Percentiles rank a stretch among this genome's conserved stretches.
Conservation (phyloP, 2,329 filamentous ascomycete genomes). For the Celoporthe dispersa region DNA sequence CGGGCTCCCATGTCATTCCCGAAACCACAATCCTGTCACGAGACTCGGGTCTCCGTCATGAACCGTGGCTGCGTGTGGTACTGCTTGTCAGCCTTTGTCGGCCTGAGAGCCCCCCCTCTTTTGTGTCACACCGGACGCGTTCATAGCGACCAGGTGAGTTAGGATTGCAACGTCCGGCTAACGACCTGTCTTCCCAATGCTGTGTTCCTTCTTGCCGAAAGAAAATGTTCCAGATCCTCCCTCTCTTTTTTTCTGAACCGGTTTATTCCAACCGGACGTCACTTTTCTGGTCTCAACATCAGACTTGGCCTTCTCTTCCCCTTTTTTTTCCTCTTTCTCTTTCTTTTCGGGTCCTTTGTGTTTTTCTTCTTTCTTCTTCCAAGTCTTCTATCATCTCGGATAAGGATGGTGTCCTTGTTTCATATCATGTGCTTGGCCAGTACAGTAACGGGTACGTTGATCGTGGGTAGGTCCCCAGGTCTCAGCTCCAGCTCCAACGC, state of each 20-base stretch:
- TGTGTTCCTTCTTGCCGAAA: slow-evolving; percentile 1
- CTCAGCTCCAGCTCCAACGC: slow-evolving; percentile 11
- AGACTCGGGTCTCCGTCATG: background rate
- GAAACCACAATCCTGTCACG: background rate
- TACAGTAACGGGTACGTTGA: background rate
- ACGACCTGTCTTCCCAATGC: slow-evolving; percentile 8
- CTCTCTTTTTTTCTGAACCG: slow-evolving; percentile 12
- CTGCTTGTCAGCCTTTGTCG: background rate
- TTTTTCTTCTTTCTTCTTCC: no score
- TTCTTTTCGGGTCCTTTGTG: background rate
- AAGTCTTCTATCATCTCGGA: background rate
- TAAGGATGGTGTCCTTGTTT: background rate
- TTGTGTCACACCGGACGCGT: slow-evolving; percentile 10
- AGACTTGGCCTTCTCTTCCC: background rate
- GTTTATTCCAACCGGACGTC: slow-evolving; percentile 9
- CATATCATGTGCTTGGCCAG: background rate
- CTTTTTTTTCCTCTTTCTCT: background rate
- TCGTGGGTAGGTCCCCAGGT: background rate
- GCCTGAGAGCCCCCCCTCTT: background rate
- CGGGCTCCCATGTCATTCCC: background rate
- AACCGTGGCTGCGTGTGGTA: background rate
- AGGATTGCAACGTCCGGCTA: background rate
- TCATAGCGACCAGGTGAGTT: slow-evolving; percentile 11
- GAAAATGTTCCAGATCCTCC: slow-evolving; percentile 2
- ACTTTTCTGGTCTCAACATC: background rate